Base-by-base conservation (phyloP, 2,329 filamentous ascomycete species). In the Aspergillus transmontanensis region DNA sequence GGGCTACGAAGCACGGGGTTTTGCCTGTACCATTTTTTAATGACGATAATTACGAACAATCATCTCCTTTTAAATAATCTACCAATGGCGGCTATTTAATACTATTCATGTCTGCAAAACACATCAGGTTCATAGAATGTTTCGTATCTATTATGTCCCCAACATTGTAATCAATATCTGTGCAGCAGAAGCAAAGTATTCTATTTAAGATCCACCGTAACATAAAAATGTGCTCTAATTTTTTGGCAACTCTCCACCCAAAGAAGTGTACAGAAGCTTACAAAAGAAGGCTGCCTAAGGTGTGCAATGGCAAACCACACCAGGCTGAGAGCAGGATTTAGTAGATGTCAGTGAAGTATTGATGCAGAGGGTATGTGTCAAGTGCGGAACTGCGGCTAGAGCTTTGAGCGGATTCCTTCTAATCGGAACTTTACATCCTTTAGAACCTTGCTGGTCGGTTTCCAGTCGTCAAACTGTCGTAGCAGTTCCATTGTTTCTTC, bases 361-460 rank as follows among this genome's bases (percentile, higher is more conserved):
- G 19, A 34, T 23, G n/a, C 21, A 26, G 32, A 39, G 51, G 4
- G 21, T 55, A 55, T 36, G 23, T 55, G 11, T n/a, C 32, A 21
- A 19, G 57, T 36, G 45, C 10, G 12, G 32, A 30, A 6, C 7
- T 32, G 21, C 9, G 16, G 14, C 72, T 69, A 88, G 12, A 97
- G 81, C 79, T 93, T 96, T 55, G 93, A 97, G 72, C 92, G 86
- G 51, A 99, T 92, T 3, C 90, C 94, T 80, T 98, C 95, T 23
- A 99, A 82, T 65, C 95, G 85, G 78, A 96, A 98, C 78, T 96
- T 96, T 54, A 99, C 94, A 78, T 99, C 95, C 80, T 95, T 97
- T 62, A 99, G 80, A 50, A 91, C 91, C 81, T 98, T 99, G 9
- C 89, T 96, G 0, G 84, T 85, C 0, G 95, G 95, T 73, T 91